Conservation (phyloP, 768 basidiomycete species). For the Leccinellum luteum region DNA sequence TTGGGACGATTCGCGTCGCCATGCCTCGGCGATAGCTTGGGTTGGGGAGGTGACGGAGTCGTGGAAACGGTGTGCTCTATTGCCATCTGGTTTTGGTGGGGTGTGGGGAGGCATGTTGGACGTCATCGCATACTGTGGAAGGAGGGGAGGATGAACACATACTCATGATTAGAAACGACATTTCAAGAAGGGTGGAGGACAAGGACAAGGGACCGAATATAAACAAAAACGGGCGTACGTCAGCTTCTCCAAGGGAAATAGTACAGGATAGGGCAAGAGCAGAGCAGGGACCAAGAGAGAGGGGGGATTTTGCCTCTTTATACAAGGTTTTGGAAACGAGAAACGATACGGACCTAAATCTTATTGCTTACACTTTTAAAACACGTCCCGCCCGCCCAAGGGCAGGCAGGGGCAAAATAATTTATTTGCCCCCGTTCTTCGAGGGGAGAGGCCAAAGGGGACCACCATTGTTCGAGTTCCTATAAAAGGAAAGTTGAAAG, state of each 20-base stretch:
- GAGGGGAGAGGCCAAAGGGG: constrained; percentile 15
- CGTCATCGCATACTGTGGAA: constrained; percentile 33
- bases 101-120: constrained; percentile 29
- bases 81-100: constrained; percentile 34
- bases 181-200: neutral
- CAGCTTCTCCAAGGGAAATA: constrained; percentile 28
- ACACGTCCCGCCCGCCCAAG: constrained; percentile 25
- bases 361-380: constrained; percentile 29
- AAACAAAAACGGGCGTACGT: constrained; percentile 37
- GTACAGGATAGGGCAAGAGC: constrained; percentile 28
- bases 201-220: constrained; percentile 22
- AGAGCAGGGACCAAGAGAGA: constrained; percentile 31
- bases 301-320: constrained; percentile 24
- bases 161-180: constrained; percentile 30
- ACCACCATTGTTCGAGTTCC: constrained; percentile 34
- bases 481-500: constrained; percentile 32
- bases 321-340: constrained; percentile 32
- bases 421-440: constrained; percentile 4
- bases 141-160: constrained; percentile 27
- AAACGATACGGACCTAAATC: constrained; percentile 18
- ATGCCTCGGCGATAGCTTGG: constrained; percentile 65
- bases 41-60: constrained; percentile 45
- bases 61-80: constrained; percentile 26
- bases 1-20: constrained; percentile 61
- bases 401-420: constrained; percentile 8